phyloP scores from a whole-genome alignment of 1,139 yeast species.

The Arxiozyma slooffiae region DNA sequence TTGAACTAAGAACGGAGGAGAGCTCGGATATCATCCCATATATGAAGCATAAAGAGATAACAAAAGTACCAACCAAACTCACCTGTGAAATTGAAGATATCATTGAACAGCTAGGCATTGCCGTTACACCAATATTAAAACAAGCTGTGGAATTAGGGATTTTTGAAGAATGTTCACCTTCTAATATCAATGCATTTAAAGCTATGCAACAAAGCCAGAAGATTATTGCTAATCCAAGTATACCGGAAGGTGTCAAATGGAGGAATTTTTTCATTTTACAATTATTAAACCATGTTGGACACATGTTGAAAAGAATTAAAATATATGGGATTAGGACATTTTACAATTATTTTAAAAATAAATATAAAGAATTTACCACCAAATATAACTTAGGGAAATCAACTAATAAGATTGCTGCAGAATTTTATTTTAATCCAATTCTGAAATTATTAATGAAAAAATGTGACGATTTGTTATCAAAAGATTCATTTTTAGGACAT shows the following conservation, averaged over 20 bases:
- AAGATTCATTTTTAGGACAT: slow-evolving; percentile 50
- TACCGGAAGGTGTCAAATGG: slow-evolving; percentile 67
- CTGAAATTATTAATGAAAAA: slow-evolving; percentile 38
- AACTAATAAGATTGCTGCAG: slow-evolving; percentile 49
- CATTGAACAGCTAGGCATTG: slow-evolving; percentile 44
- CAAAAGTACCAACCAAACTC: slow-evolving; percentile 45
- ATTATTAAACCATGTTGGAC: slow-evolving; percentile 65
- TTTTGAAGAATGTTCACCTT: slow-evolving; percentile 55
- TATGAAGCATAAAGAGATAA: slow-evolving; percentile 61
- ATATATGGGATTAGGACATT: slow-evolving; percentile 80
- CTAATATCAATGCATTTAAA: slow-evolving; percentile 57
- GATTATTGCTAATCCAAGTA: slow-evolving; percentile 40
- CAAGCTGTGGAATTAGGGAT: slow-evolving; percentile 57
- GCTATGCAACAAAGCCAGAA: slow-evolving; percentile 63
- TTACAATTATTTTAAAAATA: slow-evolving; percentile 51
- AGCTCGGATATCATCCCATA: slow-evolving; percentile 73
- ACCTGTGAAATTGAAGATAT: slow-evolving; percentile 47
- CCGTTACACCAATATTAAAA: slow-evolving; percentile 54
- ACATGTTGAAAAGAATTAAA: slow-evolving; percentile 54
- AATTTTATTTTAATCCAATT: slow-evolving; percentile 45
- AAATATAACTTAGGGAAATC: slow-evolving; percentile 41
- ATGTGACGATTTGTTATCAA: slow-evolving; percentile 38
- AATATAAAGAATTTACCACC: slow-evolving; percentile 48
- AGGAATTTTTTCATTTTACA: slow-evolving; percentile 51
- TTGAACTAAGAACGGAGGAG: slow-evolving; percentile 80